A percentile compares a stretch with the other conserved stretches of the same genome.
phyloP scores from a whole-genome alignment of 805 yeast species.

The Metschnikowia continentalis region DNA sequence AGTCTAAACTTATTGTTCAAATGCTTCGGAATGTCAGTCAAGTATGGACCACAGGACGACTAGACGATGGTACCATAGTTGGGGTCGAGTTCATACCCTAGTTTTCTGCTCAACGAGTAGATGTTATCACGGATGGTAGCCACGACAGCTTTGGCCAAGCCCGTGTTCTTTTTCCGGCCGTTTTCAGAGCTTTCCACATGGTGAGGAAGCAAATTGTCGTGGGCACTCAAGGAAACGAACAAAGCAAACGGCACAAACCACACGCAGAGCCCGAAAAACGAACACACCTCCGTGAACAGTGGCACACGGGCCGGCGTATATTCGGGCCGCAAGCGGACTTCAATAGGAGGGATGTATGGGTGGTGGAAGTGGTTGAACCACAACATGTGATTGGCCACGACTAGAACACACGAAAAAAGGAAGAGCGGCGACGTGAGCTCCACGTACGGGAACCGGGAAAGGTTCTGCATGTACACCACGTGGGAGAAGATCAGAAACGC shows the following conservation, averaged over 20 bases:
- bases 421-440: slow-evolving; percentile 69
- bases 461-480: slow-evolving; percentile 68
- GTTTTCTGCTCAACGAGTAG: slow-evolving; percentile 44
- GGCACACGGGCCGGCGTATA: slow-evolving; percentile 68
- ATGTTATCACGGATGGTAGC: slow-evolving; percentile 47
- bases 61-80: slow-evolving; percentile 48
- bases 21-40: not conserved
- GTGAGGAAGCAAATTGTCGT: slow-evolving; percentile 80
- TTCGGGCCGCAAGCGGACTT: slow-evolving; percentile 52
- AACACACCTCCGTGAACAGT: slow-evolving; percentile 83
- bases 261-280: slow-evolving; percentile 87
- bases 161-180: slow-evolving; percentile 35
- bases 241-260: slow-evolving; percentile 94
- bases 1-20: too few relatives aligned
- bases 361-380: slow-evolving; percentile 87
- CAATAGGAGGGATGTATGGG: slow-evolving; percentile 67
- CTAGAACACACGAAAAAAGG: slow-evolving; percentile 64
- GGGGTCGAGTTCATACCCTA: slow-evolving; percentile 64
- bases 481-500: slow-evolving; percentile 68
- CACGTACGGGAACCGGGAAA: slow-evolving; percentile 80
- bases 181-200: slow-evolving; percentile 25
- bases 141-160: slow-evolving; percentile 65
- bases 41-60: not conserved
- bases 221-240: slow-evolving; percentile 87
- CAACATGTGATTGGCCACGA: slow-evolving; percentile 72